These are phyloP conservation scores for Phlegmacium glaucopus DNA, from an alignment of 768 basidiomycete species.

Conservation along the genomic window DNA sequence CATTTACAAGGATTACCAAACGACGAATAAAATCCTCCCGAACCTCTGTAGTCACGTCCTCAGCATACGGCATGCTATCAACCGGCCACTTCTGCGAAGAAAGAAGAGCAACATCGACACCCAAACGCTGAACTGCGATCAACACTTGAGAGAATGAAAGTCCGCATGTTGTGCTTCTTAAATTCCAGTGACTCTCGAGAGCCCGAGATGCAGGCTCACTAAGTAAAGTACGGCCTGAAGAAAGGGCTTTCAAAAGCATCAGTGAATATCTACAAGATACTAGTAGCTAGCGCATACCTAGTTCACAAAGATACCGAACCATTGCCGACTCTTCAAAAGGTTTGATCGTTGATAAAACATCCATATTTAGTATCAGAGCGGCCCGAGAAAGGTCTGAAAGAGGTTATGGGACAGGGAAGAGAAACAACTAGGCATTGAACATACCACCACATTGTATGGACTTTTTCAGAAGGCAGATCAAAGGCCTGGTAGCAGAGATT, in stretches of 20 bases:
- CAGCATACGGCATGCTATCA: constrained; percentile 1
- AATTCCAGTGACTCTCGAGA: constrained; percentile 12
- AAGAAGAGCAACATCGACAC: constrained; percentile 37
- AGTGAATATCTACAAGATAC: not conserved
- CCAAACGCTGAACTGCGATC: constrained; percentile 39
- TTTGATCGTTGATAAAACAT: constrained; percentile 34
- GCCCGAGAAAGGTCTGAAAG: constrained; percentile 38
- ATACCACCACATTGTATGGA: constrained; percentile 14
- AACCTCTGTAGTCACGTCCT: constrained; percentile 10
- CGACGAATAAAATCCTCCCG: constrained; percentile 36
- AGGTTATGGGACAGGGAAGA: not conserved
- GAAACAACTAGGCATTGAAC: constrained; percentile 4
- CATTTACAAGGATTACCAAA: constrained; percentile 37
- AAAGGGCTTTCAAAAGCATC: not conserved
- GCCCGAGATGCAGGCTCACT: constrained; percentile 9
- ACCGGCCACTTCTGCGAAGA: constrained; percentile 29
- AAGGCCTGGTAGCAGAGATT: constrained; percentile 14
- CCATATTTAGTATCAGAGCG: constrained; percentile 36
- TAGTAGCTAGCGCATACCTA: constrained; percentile 12
- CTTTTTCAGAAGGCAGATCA: constrained; percentile 28
- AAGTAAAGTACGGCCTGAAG: constrained; percentile 2
- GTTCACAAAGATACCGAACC: constrained; percentile 12
- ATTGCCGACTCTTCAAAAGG: constrained; percentile 20
- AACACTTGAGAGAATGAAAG: constrained; percentile 34
- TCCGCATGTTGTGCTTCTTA: constrained; percentile 15